phyloP scores from a whole-genome alignment of 306 rosid genomes.

The Cercis canadensis region DNA sequence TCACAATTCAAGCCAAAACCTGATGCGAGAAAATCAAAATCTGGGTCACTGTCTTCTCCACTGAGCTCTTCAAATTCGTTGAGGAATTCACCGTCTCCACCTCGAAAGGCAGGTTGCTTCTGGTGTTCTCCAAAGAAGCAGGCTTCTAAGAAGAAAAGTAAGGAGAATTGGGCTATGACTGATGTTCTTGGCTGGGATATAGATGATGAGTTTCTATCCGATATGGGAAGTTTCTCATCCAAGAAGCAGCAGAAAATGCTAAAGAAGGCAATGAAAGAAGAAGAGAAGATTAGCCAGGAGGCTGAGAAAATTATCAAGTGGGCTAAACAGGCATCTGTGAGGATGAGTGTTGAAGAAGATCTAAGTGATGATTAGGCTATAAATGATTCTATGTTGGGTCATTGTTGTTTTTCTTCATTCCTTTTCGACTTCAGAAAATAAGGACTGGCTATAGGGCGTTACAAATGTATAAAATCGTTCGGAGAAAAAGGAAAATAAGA shows the following conservation, averaged over 20 bases:
- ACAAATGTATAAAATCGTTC: not conserved
- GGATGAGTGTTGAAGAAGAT: conserved; percentile 67
- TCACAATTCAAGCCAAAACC: conserved; percentile 40
- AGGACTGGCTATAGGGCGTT: not conserved
- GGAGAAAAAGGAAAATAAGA: not conserved
- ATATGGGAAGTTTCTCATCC: conserved; percentile 63
- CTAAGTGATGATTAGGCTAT: conserved; percentile 56
- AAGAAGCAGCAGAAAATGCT: conserved; percentile 66
- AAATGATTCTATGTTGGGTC: conserved; percentile 8
- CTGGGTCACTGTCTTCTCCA: conserved; percentile 39
- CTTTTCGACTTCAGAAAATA: not conserved
- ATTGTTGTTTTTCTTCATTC: not conserved
- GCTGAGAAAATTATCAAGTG: conserved; percentile 73
- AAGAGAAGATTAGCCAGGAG: conserved; percentile 74
- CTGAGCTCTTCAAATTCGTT: conserved; percentile 35
- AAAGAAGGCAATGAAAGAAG: conserved; percentile 76
- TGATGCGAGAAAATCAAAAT: conserved; percentile 15
- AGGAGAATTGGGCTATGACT: conserved; percentile 39
- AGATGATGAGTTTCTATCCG: conserved; percentile 57
- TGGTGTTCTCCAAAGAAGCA: conserved; percentile 82
- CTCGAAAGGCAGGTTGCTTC: conserved; percentile 63
- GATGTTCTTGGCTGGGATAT: conserved; percentile 46
- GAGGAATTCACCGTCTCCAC: conserved; percentile 66
- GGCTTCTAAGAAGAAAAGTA: conserved; percentile 53
- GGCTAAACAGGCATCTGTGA: conserved; percentile 74